Base-by-base conservation (phyloP, 1,139 yeast species). In the Wickerhamomyces sp. region DNA sequence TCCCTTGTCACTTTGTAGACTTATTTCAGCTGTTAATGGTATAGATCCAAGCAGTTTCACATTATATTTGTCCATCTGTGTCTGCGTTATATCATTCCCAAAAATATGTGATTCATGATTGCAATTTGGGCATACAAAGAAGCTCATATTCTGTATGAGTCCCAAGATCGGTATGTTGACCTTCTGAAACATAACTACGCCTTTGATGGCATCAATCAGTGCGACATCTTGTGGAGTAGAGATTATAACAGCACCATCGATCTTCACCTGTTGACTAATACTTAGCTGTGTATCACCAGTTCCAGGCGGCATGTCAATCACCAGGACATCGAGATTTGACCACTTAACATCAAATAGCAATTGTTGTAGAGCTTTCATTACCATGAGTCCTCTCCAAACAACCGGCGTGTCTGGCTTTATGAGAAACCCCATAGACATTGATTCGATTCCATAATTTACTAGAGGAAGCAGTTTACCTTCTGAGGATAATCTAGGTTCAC, bases 171-270 rank as follows among this genome's bases (percentile, higher is more conserved):
- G 95, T n/a, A 86, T 79, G 27, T 77, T 66, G 32, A 87, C 87
- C 55, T 85, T 84, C 11, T 77, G 67, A 62, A 84, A 88, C 93
- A 88, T 82, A 15, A 85, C 70, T 15, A 88, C 79, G 0, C 96
- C 96, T 54, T 89, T 81, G 13, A 82, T 79, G 0, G 90, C 95
- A 61, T 88, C 96, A 8, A 84, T 75, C 27, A 88, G 64, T 0
- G 96, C 95, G 43, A 88, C 79, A 54, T 88, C 96, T 60, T 88
- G 96, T 0, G 95, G 94, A 0, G 96, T 88, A 2, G 91, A 81
- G 1, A 88, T 95, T 41, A 88, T 78, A 0, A 88, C 75, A 0
- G 95, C 89, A 0, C 95, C 96, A 54, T 81, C 85, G 0, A 88
- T 79, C 42, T 76, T 72, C n/a, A 86, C 64, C 56, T 82, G 85